phyloP scores from a whole-genome alignment of 1,284 basidiomycete species.

The Somion occarium region DNA sequence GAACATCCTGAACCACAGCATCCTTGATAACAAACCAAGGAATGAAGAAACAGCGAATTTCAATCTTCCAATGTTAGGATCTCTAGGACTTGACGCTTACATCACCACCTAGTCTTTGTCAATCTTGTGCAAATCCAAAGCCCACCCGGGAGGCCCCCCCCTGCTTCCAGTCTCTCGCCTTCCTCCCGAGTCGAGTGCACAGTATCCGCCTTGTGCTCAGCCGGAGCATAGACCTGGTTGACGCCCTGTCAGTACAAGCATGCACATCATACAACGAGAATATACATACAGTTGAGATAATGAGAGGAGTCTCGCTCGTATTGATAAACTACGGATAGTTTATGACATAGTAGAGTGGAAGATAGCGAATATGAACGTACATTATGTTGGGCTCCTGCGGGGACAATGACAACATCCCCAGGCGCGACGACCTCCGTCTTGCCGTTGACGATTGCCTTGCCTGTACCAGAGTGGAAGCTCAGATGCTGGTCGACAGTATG shows the following conservation, averaged over 20 bases:
- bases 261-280: neutral
- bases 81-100: too few relatives aligned
- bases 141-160: conserved; percentile 28
- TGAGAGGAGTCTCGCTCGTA: conserved; percentile 24
- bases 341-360: neutral
- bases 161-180: conserved; percentile 27
- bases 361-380: conserved; percentile 13
- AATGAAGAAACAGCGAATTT: too few relatives aligned
- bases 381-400: conserved; percentile 28
- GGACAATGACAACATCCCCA: conserved; percentile 27
- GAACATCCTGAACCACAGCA: too few relatives aligned
- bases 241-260: neutral
- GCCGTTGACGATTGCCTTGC: conserved; percentile 23
- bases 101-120: too few relatives aligned
- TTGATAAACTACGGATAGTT: conserved; percentile 23
- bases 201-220: conserved; percentile 28
- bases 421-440: conserved; percentile 21
- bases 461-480: conserved; percentile 26
- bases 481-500: conserved; percentile 29
- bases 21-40: too few relatives aligned
- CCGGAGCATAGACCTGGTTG: conserved; percentile 27
- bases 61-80: too few relatives aligned
- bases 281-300: conserved; percentile 24
- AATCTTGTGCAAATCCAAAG: conserved; percentile 19
- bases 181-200: conserved; percentile 24